Conservation (phyloP, 2,329 filamentous ascomycete genomes). For the Rosellinia necatrix region DNA sequence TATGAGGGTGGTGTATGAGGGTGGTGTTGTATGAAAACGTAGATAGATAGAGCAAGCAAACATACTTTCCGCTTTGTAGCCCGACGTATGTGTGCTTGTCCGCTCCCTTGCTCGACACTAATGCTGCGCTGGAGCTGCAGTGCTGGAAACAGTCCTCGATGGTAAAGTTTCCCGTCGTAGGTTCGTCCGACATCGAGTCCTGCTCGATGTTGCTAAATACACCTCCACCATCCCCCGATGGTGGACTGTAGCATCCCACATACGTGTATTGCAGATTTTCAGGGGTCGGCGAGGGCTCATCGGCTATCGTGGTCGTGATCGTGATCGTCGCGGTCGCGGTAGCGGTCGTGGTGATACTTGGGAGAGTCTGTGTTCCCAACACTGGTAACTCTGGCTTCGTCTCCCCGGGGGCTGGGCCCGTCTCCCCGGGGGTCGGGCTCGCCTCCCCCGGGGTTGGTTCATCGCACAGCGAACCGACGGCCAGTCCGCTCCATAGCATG, state of each 20-base stretch:
- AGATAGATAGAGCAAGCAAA: background rate
- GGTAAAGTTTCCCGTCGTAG: slow-evolving; percentile 29
- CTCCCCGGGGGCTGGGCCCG: slow-evolving; percentile 12
- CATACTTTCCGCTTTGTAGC: slow-evolving; percentile 36
- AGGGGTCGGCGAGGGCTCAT: slow-evolving; percentile 34
- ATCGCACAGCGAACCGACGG: slow-evolving; percentile 28
- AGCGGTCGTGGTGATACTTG: background rate
- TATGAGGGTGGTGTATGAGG: background rate
- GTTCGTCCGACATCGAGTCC: slow-evolving; percentile 21
- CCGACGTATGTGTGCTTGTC: slow-evolving; percentile 30
- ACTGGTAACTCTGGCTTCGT: slow-evolving; percentile 25
- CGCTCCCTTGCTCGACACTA: slow-evolving; percentile 5
- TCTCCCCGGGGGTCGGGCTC: too few relatives aligned
- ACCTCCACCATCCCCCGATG: slow-evolving; percentile 18
- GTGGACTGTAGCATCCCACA: slow-evolving; percentile 35
- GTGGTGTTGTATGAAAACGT: background rate
- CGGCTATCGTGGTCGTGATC: slow-evolving; percentile 36
- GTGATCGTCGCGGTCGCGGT: slow-evolving; percentile 32
- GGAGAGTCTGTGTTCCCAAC: slow-evolving; percentile 24
- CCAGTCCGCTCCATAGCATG: slow-evolving; percentile 30
- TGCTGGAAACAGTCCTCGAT: slow-evolving; percentile 31
- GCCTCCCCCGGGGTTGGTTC: slow-evolving; percentile 14
- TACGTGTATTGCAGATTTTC: slow-evolving; percentile 30
- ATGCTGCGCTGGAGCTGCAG: slow-evolving; percentile 25
- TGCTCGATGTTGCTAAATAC: slow-evolving; percentile 31